Percentiles rank a stretch among this genome's conserved stretches.
These are phyloP conservation scores for Linderina pennispora DNA, from an alignment of 192 early-diverging fungal genomes.

Conservation along the genomic window DNA sequence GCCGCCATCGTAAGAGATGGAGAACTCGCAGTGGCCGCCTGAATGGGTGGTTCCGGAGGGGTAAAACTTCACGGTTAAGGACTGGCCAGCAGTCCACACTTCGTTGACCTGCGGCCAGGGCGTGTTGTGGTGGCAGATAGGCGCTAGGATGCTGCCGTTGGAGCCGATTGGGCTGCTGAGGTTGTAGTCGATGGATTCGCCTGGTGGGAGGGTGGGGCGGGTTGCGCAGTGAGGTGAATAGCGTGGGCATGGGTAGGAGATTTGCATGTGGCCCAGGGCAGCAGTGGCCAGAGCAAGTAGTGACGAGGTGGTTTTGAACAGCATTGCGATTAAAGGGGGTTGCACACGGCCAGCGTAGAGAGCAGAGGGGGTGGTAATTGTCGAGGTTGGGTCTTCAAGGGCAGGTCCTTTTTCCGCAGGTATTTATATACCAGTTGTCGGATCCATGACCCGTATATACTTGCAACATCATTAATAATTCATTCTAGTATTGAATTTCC, in stretches of 20 bases:
- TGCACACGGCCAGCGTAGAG: too few species aligned
- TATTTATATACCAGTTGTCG: too few species aligned
- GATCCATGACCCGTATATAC: too few species aligned
- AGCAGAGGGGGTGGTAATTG: too few species aligned
- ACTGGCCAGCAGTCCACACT: slow-evolving; percentile 33
- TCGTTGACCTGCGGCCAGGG: slow-evolving; percentile 8
- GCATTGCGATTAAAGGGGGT: too few species aligned
- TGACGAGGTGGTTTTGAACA: background rate
- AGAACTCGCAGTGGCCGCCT: slow-evolving; percentile 51
- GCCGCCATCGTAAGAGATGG: slow-evolving; percentile 42
- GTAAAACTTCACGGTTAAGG: slow-evolving; percentile 25
- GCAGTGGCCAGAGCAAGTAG: background rate
- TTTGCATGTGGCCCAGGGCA: slow-evolving; percentile 15
- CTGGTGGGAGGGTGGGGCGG: slow-evolving; percentile 1
- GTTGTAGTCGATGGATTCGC: slow-evolving; percentile 21
- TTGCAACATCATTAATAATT: too few species aligned
- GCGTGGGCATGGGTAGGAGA: slow-evolving; percentile 10
- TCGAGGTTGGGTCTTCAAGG: too few species aligned
- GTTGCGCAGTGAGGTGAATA: slow-evolving; percentile 9
- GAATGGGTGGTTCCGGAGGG: slow-evolving; percentile 27
- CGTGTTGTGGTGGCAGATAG: slow-evolving; percentile 29
- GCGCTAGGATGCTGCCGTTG: slow-evolving; percentile 3
- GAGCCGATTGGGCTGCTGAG: slow-evolving; percentile 34
- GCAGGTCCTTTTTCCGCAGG: too few species aligned
- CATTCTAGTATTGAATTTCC: too few species aligned